A percentile compares a stretch with the other conserved stretches of the same genome.
Conservation (phyloP, 331 rosid species). For the Stylosanthes scabra region DNA sequence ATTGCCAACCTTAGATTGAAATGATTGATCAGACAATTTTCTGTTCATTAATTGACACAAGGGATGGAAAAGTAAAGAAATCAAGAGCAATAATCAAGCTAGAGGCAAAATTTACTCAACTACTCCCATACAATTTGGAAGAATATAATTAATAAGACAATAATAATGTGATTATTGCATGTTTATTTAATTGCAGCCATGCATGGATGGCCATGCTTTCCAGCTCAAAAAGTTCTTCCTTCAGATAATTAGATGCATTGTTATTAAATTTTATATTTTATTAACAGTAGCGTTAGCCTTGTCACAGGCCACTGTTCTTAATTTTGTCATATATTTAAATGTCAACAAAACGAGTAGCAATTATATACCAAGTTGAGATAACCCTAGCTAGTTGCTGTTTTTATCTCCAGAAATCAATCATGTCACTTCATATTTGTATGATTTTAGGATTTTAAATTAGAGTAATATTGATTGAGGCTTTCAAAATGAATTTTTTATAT, state of each 20-base stretch:
- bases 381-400: too few species aligned
- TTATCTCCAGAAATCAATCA: too few species aligned
- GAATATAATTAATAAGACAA: neutral
- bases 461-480: too few species aligned
- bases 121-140: slow-evolving; percentile 37
- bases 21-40: too few species aligned
- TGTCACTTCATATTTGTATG: too few species aligned
- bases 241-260: neutral
- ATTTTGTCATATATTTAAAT: slow-evolving; percentile 30
- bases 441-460: too few species aligned
- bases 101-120: slow-evolving; percentile 26
- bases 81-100: too few species aligned
- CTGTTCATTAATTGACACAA: too few species aligned
- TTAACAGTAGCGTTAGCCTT: slow-evolving; percentile 25
- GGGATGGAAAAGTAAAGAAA: neutral
- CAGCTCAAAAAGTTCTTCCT: slow-evolving; percentile 46
- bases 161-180: neutral
- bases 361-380: neutral
- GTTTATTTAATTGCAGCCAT: neutral
- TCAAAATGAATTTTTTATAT: too few species aligned
- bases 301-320: slow-evolving; percentile 44
- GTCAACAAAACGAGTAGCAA: slow-evolving; percentile 29
- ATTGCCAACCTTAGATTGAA: too few species aligned
- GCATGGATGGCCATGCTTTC: slow-evolving; percentile 51
- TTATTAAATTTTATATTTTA: neutral